Evolutionary conservation across 768 basidiomycete species (phyloP).

Genomic region (Termitomyces sp.): DNA sequence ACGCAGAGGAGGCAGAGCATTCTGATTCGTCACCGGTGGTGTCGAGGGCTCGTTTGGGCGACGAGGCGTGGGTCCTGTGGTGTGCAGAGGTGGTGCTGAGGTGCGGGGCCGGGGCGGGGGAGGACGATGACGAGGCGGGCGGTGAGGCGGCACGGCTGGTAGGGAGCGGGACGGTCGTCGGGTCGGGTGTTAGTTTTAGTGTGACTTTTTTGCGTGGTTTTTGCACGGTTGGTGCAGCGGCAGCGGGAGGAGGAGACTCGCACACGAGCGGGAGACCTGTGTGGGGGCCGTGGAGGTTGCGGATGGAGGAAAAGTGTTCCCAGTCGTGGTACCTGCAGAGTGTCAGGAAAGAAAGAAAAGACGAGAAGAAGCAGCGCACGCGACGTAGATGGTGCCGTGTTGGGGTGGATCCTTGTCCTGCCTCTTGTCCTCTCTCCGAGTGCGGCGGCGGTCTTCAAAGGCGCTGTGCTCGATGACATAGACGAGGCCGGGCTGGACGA

Average conservation of each 20-base stretch:
- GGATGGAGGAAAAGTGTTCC: constrained; percentile 94
- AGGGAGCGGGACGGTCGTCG: constrained; percentile 9
- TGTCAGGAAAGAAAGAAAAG: background rate
- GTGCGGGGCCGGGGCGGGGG: background rate
- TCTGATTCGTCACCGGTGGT: constrained; percentile 18
- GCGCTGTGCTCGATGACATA: constrained; percentile 85
- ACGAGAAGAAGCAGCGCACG: constrained; percentile 42
- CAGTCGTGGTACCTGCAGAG: constrained; percentile 76
- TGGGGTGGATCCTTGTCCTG: constrained; percentile 11
- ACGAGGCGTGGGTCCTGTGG: background rate
- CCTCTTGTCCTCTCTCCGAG: constrained; percentile 23
- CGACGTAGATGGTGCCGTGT: constrained; percentile 65
- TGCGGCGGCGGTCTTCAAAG: constrained; percentile 44
- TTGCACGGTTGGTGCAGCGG: background rate
- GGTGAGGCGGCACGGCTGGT: constrained; percentile 9
- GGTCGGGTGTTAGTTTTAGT: constrained; percentile 21
- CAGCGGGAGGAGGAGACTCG: constrained; percentile 37
- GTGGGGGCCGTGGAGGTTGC: constrained; percentile 82
- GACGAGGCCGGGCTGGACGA: constrained; percentile 86
- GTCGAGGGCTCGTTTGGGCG: constrained; percentile 26
- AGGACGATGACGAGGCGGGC: background rate
- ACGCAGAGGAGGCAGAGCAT: constrained; percentile 12
- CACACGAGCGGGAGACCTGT: constrained; percentile 61
- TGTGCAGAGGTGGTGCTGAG: background rate
- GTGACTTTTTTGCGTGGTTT: constrained; percentile 23